Evolutionary conservation across 805 yeast species (phyloP).

Genomic region (Kazachstania viticola): DNA sequence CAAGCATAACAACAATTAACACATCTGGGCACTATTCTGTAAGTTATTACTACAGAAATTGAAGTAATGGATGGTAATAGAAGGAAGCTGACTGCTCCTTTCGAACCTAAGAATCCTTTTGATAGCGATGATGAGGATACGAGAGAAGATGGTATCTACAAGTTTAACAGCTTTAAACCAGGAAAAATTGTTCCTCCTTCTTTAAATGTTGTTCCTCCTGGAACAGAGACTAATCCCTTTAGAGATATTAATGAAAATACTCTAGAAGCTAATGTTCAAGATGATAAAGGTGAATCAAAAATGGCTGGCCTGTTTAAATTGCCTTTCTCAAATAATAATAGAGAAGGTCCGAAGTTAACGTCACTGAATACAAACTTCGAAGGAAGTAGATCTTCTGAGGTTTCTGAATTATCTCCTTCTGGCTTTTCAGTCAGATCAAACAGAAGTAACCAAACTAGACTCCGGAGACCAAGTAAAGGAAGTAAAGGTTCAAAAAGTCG

Average conservation of each 20-base stretch:
- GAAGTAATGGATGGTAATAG: slow-evolving; percentile 8
- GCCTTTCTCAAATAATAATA: slow-evolving; percentile 1
- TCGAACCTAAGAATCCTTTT: slow-evolving; percentile 7
- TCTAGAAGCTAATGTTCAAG: neutral
- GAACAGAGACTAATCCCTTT: slow-evolving; percentile 2
- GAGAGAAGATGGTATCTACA: neutral
- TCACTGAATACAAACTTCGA: neutral
- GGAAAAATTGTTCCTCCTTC: slow-evolving; percentile 9
- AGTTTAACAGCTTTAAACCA: too few species aligned
- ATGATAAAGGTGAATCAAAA: slow-evolving; percentile 1
- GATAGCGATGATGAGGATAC: slow-evolving; percentile 1
- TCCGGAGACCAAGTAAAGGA: slow-evolving; percentile 4
- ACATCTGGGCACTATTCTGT: too few species aligned
- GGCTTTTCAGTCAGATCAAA: slow-evolving; percentile 3
- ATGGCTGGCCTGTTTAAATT: slow-evolving; percentile 8
- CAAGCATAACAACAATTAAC: too few species aligned
- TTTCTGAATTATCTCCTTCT: slow-evolving; percentile 1
- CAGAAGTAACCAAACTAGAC: neutral
- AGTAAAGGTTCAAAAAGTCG: slow-evolving; percentile 2
- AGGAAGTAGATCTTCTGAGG: neutral
- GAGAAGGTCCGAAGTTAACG: slow-evolving; percentile 8
- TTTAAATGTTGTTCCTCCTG: slow-evolving; percentile 13
- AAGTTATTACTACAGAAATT: too few species aligned
- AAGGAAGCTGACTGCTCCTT: slow-evolving; percentile 14
- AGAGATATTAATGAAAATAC: slow-evolving; percentile 1